Evolutionary conservation across 2,329 filamentous ascomycete species (phyloP).

Genomic region (Penicillium janthinellum): DNA sequence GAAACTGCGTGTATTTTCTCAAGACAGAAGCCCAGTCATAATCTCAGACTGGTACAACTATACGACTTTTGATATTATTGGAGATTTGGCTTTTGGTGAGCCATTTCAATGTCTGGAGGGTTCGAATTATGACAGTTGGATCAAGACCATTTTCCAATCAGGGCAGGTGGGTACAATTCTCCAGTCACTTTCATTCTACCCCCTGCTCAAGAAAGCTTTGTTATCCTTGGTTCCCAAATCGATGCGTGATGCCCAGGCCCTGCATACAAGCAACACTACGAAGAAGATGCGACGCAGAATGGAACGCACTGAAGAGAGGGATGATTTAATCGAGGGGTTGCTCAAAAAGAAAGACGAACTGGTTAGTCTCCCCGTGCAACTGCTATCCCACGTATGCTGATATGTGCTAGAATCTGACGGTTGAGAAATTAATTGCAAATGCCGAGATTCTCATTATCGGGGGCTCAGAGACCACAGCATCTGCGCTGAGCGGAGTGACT

Average conservation of each 20-base stretch:
- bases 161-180: slow-evolving; percentile 16
- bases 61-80: slow-evolving; percentile 37
- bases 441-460: slow-evolving; percentile 40
- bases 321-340: slow-evolving; percentile 21
- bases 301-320: slow-evolving; percentile 11
- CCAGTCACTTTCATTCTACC: slow-evolving; percentile 18
- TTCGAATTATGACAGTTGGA: slow-evolving; percentile 32
- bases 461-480: slow-evolving; percentile 52
- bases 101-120: slow-evolving; percentile 14
- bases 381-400: background rate
- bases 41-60: slow-evolving; percentile 36
- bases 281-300: slow-evolving; percentile 22
- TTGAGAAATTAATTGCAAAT: slow-evolving; percentile 39
- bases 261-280: slow-evolving; percentile 14
- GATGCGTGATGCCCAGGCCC: slow-evolving; percentile 12
- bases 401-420: slow-evolving; percentile 5
- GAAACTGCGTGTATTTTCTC: slow-evolving; percentile 13
- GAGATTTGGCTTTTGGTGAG: slow-evolving; percentile 31
- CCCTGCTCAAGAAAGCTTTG: slow-evolving; percentile 15
- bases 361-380: slow-evolving; percentile 5
- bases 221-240: slow-evolving; percentile 15
- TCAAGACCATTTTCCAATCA: slow-evolving; percentile 32
- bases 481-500: slow-evolving; percentile 45
- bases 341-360: slow-evolving; percentile 22
- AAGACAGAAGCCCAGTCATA: slow-evolving; percentile 11